phyloP scores from a whole-genome alignment of 257 asterid species.

The Solanum okadae region DNA sequence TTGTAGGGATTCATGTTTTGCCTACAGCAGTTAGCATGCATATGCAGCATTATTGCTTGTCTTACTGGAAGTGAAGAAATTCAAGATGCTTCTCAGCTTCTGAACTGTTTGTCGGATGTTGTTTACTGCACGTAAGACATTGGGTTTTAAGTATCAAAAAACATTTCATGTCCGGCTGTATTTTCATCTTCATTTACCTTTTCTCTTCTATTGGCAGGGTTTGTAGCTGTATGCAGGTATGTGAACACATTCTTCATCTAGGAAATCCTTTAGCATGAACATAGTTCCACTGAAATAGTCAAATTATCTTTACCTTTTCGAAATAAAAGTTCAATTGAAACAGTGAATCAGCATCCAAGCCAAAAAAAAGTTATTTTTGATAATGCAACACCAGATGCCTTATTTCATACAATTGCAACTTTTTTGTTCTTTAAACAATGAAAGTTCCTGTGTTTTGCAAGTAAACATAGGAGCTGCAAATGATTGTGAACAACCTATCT shows the following conservation, averaged over 20 bases:
- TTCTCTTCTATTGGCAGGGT: constrained; percentile 21
- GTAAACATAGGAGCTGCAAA: background rate
- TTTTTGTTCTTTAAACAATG: background rate
- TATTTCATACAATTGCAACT: background rate
- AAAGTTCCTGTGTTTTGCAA: background rate
- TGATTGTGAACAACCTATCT: background rate
- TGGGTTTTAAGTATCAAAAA: background rate
- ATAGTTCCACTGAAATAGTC: background rate
- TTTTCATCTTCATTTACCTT: background rate
- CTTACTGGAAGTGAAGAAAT: constrained; percentile 17
- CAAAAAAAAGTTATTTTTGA: background rate
- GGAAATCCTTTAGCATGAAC: background rate
- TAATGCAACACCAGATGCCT: background rate
- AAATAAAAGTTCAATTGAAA: background rate
- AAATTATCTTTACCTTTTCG: background rate
- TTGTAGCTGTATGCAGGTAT: constrained; percentile 48
- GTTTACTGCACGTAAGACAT: constrained; percentile 19
- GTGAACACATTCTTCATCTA: background rate
- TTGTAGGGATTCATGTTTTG: constrained; percentile 35
- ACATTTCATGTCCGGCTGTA: background rate
- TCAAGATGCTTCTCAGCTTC: constrained; percentile 16
- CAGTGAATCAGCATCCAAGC: background rate
- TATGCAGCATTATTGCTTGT: constrained; percentile 24
- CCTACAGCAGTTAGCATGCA: constrained; percentile 30
- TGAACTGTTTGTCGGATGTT: constrained; percentile 17